Evolutionary conservation across 768 basidiomycete genomes (phyloP), one percentile per base, ranked within the genome.

Genomic region (Lentinus brumalis): DNA sequence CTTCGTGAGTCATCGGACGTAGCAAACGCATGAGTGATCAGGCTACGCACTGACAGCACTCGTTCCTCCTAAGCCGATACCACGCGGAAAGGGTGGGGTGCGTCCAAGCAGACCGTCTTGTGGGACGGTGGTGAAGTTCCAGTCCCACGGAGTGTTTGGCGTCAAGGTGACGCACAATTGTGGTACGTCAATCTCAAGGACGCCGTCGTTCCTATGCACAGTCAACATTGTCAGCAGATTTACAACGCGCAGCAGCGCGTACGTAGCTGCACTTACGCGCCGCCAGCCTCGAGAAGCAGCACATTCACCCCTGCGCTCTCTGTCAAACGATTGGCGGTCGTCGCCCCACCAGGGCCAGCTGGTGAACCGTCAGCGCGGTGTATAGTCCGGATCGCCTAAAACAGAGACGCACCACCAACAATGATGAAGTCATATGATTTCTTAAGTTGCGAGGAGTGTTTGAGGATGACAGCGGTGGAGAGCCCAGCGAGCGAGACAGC

Each of bases 61-160:
- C n/a, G 60, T 56, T 1, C 71, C 71, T 3, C 71, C 70, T 3
- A 71, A 61, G 5, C 71, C 51, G 11, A 55, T 57, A 2, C 70
- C 71, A 4, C 71, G 57, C 4, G 69, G 61, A 45, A 66, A 73
- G 5, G 50, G 14, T 9, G 70, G 35, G 7, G 54, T n/a, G 14
- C 70, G 69, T 18, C 56, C 53, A 30, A 57, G 47, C 21, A 71
- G 60, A 8, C 60, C 65, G 3, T 52, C 2, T 55, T 73, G 71
- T 11, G 64, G 52, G 5, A 61, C 52, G 8, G 67, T 70, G 14
- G 66, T 73, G 61, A 65, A 73, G 56, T 72, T 71, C 71, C 71
- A 73, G 44, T 45, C 44, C 44, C 44, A 45, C n/a, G 44, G 44
- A 8, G 44, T 45, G 44, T n/a, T 45, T n/a, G 44, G 44, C 4